These are phyloP conservation scores for Meira nashicola DNA, from an alignment of 1,284 basidiomycete genomes.

Conservation along the genomic window DNA sequence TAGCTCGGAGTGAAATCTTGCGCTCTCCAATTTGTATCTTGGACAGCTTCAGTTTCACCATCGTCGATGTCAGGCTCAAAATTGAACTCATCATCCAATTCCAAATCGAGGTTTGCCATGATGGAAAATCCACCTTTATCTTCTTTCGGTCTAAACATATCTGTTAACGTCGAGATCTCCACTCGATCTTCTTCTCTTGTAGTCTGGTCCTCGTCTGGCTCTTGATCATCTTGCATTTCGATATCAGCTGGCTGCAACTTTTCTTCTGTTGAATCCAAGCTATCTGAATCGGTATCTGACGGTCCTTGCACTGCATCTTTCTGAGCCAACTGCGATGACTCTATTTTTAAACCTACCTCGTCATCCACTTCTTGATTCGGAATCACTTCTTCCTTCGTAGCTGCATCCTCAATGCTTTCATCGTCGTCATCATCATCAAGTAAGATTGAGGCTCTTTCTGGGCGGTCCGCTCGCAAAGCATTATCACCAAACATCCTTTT, in stretches of 20 bases:
- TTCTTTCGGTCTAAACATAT: conserved; percentile 47
- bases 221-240: neutral
- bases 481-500: conserved; percentile 54
- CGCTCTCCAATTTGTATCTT: neutral
- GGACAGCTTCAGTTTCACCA: neutral
- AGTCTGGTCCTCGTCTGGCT: neutral
- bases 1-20: too few species aligned
- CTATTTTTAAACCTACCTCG: too few species aligned
- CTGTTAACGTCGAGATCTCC: conserved; percentile 32
- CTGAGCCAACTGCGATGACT: too few species aligned
- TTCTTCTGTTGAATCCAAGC: neutral
- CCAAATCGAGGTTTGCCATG: conserved; percentile 31
- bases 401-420: neutral
- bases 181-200: conserved; percentile 11
- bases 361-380: neutral
- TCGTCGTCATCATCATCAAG: conserved; percentile 7
- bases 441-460: neutral
- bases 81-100: conserved; percentile 26
- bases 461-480: neutral
- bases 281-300: neutral
- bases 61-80: conserved; percentile 13
- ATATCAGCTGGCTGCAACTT: neutral
- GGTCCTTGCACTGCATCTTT: too few species aligned
- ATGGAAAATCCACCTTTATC: conserved; percentile 31
- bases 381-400: neutral